Evolutionary conservation across 768 basidiomycete genomes (phyloP), one percentile per base, ranked within the genome.

Genomic region (Cystobasidium onofrii): DNA sequence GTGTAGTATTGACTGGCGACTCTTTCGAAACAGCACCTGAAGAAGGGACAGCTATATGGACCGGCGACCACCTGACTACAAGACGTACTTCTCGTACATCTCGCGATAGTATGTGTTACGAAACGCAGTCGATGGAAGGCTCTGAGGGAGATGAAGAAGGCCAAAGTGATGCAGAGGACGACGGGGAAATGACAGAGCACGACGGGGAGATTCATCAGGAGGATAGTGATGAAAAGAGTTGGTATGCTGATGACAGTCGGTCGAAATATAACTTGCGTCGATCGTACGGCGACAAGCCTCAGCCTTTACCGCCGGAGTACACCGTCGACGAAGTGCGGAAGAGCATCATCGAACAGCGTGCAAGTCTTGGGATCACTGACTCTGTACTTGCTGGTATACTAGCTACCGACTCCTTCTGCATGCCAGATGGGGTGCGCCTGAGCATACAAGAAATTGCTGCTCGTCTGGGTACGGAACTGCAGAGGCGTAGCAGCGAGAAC

Each of bases 301-400:
- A 55, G n/a, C 54, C 54, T 12, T n/a, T 55, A 7, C 54, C 54
- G 12, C 54, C 54, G 29, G 54, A 55, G n/a, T 23, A 7, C 12
- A 7, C 20, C 7, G 23, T 55, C n/a, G 54, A 55, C 23, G 29
- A n/a, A 7, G 29, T 55, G 23, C 54, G 54, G 23, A n/a, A n/a
- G 12, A 44, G 31, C 44, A 18, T 43, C 4, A 44, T 44, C 3
- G 67, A 70, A 15, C 67, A 52, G 17, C 67, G 67, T 31, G 54
- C 50, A n/a, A 70, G 67, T 43, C 29, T 70, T 17, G 54, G 54
- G 12, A 55, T 70, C 17, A 34, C 67, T 6, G 67, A 70, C 27
- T 70, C 67, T 4, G 67, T 70, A 4, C 67, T 70, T 7, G 67
- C 67, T 36, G 50, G 67, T 55, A 70, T 70, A 29, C 54, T 70